These are phyloP conservation scores for Hyaloscypha variabilis DNA, from an alignment of 495 filamentous ascomycete genomes.

Conservation along the genomic window DNA sequence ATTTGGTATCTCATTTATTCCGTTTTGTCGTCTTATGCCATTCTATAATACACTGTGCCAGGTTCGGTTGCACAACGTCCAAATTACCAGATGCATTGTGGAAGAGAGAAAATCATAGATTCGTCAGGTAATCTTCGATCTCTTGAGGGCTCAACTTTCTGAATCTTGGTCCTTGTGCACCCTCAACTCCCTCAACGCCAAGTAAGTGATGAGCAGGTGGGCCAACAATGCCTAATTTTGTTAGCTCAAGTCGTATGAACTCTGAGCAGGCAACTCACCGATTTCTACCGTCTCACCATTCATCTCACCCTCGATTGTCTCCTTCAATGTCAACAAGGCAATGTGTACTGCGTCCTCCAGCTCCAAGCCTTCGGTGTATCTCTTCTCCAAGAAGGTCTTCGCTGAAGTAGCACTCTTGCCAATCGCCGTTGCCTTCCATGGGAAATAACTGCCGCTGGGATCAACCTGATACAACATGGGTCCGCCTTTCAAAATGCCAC, in stretches of 20 bases:
- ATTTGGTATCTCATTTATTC: slow-evolving; percentile 28
- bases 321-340: slow-evolving; percentile 94
- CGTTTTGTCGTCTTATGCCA: slow-evolving; percentile 28
- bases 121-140: slow-evolving; percentile 98
- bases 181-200: slow-evolving; percentile 90
- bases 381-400: slow-evolving; percentile 98
- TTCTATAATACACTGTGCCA: slow-evolving; percentile 32
- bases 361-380: slow-evolving; percentile 96
- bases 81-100: slow-evolving; percentile 28
- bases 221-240: slow-evolving; percentile 80
- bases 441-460: slow-evolving; percentile 95
- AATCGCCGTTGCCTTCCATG: slow-evolving; percentile 99
- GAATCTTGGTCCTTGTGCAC: slow-evolving; percentile 88
- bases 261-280: slow-evolving; percentile 56
- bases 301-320: slow-evolving; percentile 99
- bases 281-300: slow-evolving; percentile 99
- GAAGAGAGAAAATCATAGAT: slow-evolving; percentile 62
- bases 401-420: slow-evolving; percentile 97
- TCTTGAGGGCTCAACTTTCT: slow-evolving; percentile 95
- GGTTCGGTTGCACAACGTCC: slow-evolving; percentile 26
- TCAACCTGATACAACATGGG: slow-evolving; percentile 98
- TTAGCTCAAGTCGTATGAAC: slow-evolving; percentile 36
- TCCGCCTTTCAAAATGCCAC: slow-evolving; percentile 92
- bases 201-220: slow-evolving; percentile 90
- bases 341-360: slow-evolving; percentile 99